A percentile compares a stretch with the other conserved stretches of the same genome.
Conservation (phyloP, 2,329 filamentous ascomycete genomes). For the Thielaviopsis musarum region DNA sequence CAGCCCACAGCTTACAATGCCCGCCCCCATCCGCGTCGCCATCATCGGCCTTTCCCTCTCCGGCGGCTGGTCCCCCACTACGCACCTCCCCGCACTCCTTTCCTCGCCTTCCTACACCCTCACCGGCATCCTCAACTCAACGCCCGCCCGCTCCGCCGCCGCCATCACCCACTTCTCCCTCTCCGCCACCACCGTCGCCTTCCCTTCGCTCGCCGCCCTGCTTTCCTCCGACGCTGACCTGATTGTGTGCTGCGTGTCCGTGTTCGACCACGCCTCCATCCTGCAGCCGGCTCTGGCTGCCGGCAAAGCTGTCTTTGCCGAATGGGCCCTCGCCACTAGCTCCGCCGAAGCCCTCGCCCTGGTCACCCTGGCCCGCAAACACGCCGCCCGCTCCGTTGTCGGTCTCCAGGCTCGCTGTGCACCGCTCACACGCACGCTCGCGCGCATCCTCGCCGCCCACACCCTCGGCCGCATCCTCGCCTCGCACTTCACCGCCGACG, state of each 20-base stretch:
- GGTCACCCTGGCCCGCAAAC: constrained; percentile 18
- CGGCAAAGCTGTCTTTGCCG: constrained; percentile 36
- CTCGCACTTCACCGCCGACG: background rate
- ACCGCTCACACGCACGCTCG: constrained; percentile 17
- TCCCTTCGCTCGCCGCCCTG: constrained; percentile 31
- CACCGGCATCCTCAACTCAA: constrained; percentile 35
- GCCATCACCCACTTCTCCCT: constrained; percentile 29
- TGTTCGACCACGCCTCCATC: constrained; percentile 33
- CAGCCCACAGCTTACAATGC: no score
- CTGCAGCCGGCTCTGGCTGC: constrained; percentile 30
- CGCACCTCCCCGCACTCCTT: constrained; percentile 26
- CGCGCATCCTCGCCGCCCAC: background rate
- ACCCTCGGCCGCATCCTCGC: background rate
- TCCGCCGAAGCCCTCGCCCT: constrained; percentile 25
- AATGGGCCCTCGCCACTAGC: constrained; percentile 40
- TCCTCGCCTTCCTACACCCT: constrained; percentile 29
- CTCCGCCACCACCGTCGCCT: constrained; percentile 25
- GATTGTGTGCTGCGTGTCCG: constrained; percentile 36
- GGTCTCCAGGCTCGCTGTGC: constrained; percentile 34
- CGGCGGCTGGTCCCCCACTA: no score
- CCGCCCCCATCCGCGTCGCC: no score
- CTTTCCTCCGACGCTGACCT: constrained; percentile 32
- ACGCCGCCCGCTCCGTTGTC: constrained; percentile 25
- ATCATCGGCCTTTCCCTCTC: no score
- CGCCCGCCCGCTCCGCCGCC: constrained; percentile 24